Conservation (phyloP, 192 early-diverging fungal species). For the Linnemannia zychae region DNA sequence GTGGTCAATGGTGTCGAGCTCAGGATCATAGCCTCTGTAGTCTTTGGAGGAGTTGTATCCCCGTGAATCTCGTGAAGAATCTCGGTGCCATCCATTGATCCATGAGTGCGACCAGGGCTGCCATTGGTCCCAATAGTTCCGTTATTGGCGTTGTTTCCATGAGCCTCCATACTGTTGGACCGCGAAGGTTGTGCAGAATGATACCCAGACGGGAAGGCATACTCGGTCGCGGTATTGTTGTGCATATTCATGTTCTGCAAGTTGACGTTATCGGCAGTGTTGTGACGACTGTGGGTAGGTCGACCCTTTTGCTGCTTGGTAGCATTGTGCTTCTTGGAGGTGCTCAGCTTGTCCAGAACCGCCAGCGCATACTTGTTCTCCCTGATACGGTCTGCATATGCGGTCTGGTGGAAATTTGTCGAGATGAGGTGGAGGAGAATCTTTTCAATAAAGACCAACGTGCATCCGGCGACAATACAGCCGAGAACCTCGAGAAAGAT, state of each 20-base stretch:
- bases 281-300: constrained; percentile 36
- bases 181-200: constrained; percentile 29
- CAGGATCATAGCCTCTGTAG: constrained; percentile 25
- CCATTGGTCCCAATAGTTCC: neutral
- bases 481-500: constrained; percentile 45
- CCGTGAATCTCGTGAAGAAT: constrained; percentile 16
- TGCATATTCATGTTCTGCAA: neutral
- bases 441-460: constrained; percentile 64
- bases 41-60: constrained; percentile 4
- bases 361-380: constrained; percentile 70
- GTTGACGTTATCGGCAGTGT: constrained; percentile 22
- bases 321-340: constrained; percentile 52
- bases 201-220: constrained; percentile 23
- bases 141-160: constrained; percentile 8
- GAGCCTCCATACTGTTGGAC: constrained; percentile 41
- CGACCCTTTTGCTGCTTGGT: constrained; percentile 22
- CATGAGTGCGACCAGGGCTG: neutral
- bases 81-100: neutral
- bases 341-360: constrained; percentile 67
- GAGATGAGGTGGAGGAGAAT: constrained; percentile 72
- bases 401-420: constrained; percentile 72
- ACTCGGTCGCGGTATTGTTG: constrained; percentile 11
- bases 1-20: constrained; percentile 38
- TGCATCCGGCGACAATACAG: constrained; percentile 29
- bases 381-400: constrained; percentile 73